Conservation (phyloP, 305 asterid genomes). For the Rubia peregrina region DNA sequence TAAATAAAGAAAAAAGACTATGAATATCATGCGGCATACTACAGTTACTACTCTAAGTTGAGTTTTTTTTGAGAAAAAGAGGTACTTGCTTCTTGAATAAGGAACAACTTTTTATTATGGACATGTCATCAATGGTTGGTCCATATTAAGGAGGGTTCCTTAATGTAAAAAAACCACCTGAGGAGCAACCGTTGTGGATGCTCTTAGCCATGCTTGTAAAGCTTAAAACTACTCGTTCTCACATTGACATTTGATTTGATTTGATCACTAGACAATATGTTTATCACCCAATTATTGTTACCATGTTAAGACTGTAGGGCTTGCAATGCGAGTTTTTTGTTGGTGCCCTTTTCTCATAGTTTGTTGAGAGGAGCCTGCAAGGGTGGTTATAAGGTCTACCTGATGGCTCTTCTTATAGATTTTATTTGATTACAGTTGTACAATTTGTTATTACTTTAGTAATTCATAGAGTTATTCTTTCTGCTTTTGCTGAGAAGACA, state of each 20-base stretch:
- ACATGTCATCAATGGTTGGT: background rate
- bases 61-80: background rate
- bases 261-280: background rate
- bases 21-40: background rate
- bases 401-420: background rate
- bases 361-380: no score
- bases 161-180: background rate
- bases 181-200: background rate
- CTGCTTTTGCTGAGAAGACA: slow-evolving; percentile 7
- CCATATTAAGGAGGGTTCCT: background rate
- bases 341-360: no score
- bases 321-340: no score
- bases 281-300: background rate
- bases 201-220: background rate
- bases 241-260: background rate
- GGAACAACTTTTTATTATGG: background rate
- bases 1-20: background rate
- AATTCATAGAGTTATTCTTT: background rate
- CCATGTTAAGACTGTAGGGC: background rate
- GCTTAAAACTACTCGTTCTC: background rate
- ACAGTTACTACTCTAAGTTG: background rate
- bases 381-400: background rate
- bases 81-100: background rate
- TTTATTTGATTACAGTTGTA: background rate
- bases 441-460: background rate